phyloP scores from a whole-genome alignment of 768 basidiomycete species.

The Rickenella mellea region DNA sequence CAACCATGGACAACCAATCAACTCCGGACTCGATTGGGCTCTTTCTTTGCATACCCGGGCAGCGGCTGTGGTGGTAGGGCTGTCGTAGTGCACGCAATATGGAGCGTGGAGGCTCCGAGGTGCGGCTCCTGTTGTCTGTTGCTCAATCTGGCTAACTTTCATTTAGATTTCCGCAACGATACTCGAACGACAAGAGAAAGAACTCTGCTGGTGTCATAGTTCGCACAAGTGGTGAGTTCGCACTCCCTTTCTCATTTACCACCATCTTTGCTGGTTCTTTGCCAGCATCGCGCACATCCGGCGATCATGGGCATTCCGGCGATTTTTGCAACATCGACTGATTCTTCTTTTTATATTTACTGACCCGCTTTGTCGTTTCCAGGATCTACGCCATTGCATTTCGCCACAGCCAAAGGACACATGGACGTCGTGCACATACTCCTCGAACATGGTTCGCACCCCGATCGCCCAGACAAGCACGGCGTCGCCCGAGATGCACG shows the following conservation, averaged over 20 bases:
- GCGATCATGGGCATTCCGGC: constrained; percentile 55
- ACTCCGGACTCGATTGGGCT: constrained; percentile 91
- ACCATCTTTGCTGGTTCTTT: too few relatives aligned
- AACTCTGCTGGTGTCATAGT: background rate
- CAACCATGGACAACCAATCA: constrained; percentile 89
- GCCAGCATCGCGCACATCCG: too few relatives aligned
- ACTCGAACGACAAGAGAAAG: constrained; percentile 52
- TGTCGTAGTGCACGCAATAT: constrained; percentile 73
- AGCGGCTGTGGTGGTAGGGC: constrained; percentile 85
- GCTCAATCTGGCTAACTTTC: background rate
- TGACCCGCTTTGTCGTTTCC: background rate
- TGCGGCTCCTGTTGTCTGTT: constrained; percentile 22
- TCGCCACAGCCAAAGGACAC: constrained; percentile 94
- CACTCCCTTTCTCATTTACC: too few relatives aligned
- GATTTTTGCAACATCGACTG: constrained; percentile 59
- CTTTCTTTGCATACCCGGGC: constrained; percentile 94
- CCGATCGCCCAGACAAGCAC: constrained; percentile 82
- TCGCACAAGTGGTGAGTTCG: background rate
- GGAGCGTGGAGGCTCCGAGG: constrained; percentile 97
- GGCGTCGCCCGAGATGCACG: constrained; percentile 81
- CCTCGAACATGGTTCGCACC: constrained; percentile 75
- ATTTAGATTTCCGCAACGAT: constrained; percentile 67
- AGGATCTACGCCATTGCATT: constrained; percentile 92
- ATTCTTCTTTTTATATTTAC: background rate
- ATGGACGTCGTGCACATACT: constrained; percentile 66